Evolutionary conservation across 2,329 filamentous ascomycete species (phyloP), one percentile per base, ranked within the genome.

Genomic region (Pseudopithomyces maydicus): DNA sequence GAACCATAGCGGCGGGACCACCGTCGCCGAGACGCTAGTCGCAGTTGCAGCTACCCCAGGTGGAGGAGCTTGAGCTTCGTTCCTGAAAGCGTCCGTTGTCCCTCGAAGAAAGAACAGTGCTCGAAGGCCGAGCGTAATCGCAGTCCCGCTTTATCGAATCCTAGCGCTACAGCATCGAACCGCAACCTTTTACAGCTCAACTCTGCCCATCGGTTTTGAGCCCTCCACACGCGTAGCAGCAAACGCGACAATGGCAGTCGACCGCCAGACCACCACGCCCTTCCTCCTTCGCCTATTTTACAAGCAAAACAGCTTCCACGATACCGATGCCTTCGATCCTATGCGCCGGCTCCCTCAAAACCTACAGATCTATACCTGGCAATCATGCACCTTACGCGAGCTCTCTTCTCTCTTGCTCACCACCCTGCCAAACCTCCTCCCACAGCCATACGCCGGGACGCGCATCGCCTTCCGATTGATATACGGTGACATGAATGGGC

Each of bases 271-370:
- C 45, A 90, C 87, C 12, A 87, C 90, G 2, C 93, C 92, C 6
- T 97, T 96, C 77, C 85, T 94, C 59, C 81, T 97, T 17, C 92
- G 90, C 73, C 84, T 97, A 58, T 96, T 93, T 80, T 96, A 94
- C 78, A 87, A 88, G 58, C 85, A 83, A 15, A 86, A 88, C 69
- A 82, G 84, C 42, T 93, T 92, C 69, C 89, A 94, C 76, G 85
- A 89, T 62, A 84, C 87, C 33, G 86, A 90, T 57, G 90, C 94
- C 64, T 92, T 95, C 73, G 72, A 74, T 44, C 75, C 79, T 26
- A 69, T 74, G 23, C 75, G 85, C 65, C 71, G 85, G 19, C 77
- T 84, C 50, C 82, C 90, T 6, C 80, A 88, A 7, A 85, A 90
- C 72, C 81, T 96, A 23, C 84, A 90, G 59, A 88, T 97, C 67